Evolutionary conservation across 805 yeast genomes (phyloP).

Genomic region (Maudiozyma bulderi): DNA sequence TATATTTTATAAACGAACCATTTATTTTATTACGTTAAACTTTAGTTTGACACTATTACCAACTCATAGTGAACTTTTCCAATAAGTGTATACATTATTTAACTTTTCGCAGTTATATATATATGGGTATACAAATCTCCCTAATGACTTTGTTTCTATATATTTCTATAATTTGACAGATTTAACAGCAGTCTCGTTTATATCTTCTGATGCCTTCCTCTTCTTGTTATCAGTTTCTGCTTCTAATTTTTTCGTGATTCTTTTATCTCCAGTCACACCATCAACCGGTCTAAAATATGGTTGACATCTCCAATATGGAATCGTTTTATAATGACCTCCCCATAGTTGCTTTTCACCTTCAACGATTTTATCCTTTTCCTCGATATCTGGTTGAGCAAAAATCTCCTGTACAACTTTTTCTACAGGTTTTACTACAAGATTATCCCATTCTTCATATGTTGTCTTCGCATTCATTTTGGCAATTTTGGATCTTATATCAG

Average conservation of each 20-base stretch:
- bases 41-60: too few species aligned
- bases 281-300: constrained; percentile 87
- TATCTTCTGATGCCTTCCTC: constrained; percentile 17
- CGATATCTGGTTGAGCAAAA: constrained; percentile 42
- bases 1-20: too few species aligned
- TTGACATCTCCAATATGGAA: constrained; percentile 95
- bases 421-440: constrained; percentile 47
- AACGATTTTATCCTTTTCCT: constrained; percentile 44
- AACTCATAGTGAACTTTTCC: too few species aligned
- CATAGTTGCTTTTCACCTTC: constrained; percentile 50
- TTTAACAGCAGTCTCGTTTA: constrained; percentile 10
- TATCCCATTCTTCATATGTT: constrained; percentile 41
- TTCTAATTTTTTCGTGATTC: constrained; percentile 24
- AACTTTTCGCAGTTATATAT: not conserved
- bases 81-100: too few species aligned
- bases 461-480: constrained; percentile 43
- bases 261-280: constrained; percentile 52
- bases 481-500: constrained; percentile 66
- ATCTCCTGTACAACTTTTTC: constrained; percentile 57
- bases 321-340: constrained; percentile 73
- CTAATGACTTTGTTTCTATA: not conserved
- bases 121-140: not conserved
- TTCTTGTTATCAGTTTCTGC: constrained; percentile 8
- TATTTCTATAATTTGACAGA: not conserved
- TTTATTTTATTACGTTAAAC: too few species aligned